Conservation (phyloP, 2,329 filamentous ascomycete species). For the Peltaster fructicola region DNA sequence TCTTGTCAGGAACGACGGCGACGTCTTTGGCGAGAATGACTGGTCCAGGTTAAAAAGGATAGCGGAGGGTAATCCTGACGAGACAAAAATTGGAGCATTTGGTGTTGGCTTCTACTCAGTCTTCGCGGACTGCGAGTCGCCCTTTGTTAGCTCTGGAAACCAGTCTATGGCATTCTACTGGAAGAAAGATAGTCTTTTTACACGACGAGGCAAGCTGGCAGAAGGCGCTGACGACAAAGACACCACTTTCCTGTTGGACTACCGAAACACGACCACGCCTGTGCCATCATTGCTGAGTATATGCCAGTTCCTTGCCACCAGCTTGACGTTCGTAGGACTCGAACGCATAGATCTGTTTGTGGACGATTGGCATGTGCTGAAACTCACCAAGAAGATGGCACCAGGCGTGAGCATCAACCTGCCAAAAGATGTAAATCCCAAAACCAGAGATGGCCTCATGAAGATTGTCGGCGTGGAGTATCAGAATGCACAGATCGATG, state of each 20-base stretch:
- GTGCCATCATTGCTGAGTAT: conserved; percentile 73
- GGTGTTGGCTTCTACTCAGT: conserved; percentile 98
- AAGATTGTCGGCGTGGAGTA: conserved; percentile 63
- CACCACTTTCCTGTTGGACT: conserved; percentile 89
- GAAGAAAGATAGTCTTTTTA: conserved; percentile 97
- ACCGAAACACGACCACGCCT: conserved; percentile 73
- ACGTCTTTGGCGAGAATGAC: conserved; percentile 74
- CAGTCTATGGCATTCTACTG: conserved; percentile 98
- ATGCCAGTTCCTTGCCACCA: conserved; percentile 83
- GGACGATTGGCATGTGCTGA: conserved; percentile 68
- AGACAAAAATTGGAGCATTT: conserved; percentile 97
- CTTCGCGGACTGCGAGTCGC: conserved; percentile 94
- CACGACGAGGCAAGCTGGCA: conserved; percentile 59
- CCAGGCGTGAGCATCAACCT: conserved; percentile 56
- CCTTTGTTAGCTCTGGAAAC: conserved; percentile 81
- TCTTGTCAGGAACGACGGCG: conserved; percentile 84
- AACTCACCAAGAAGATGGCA: conserved; percentile 68
- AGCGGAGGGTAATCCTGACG: conserved; percentile 96
- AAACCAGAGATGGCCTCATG: conserved; percentile 79
- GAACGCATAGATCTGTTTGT: conserved; percentile 78
- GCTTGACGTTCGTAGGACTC: conserved; percentile 84
- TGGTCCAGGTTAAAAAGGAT: conserved; percentile 91
- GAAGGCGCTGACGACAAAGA: conserved; percentile 39
- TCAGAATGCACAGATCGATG: conserved; percentile 83
- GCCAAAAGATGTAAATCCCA: conserved; percentile 61